A percentile compares a stretch with the other conserved stretches of the same genome.
Evolutionary conservation across 2,329 filamentous ascomycete genomes (phyloP).

Genomic region (Paracamarosporium sp.): DNA sequence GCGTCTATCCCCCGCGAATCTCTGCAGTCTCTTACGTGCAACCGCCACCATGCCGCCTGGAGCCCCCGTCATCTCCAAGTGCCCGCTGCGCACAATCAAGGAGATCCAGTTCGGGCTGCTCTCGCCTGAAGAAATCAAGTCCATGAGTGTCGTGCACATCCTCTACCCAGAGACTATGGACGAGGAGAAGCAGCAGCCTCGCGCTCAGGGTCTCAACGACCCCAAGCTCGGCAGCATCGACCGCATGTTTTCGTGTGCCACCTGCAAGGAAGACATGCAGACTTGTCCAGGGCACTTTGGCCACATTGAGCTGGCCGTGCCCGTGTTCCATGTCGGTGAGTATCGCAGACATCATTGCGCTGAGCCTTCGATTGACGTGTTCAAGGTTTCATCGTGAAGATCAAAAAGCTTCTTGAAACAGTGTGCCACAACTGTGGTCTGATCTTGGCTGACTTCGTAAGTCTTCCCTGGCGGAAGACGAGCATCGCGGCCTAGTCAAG

Average conservation of each 20-base stretch:
- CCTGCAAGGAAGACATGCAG: slow-evolving; percentile 93
- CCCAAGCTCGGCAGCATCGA: slow-evolving; percentile 96
- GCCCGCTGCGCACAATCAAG: slow-evolving; percentile 93
- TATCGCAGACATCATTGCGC: slow-evolving; percentile 9
- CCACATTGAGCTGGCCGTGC: slow-evolving; percentile 96
- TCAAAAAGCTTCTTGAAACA: slow-evolving; percentile 98
- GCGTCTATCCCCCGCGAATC: background rate
- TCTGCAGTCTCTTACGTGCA: background rate
- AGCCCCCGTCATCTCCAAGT: slow-evolving; percentile 74
- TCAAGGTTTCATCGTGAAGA: slow-evolving; percentile 93
- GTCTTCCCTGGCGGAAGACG: slow-evolving; percentile 69
- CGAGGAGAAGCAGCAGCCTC: slow-evolving; percentile 87
- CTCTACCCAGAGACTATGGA: slow-evolving; percentile 99
- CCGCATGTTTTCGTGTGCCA: slow-evolving; percentile 92
- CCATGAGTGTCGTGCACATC: slow-evolving; percentile 95
- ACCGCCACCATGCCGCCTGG: slow-evolving; percentile 74
- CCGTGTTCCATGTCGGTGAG: slow-evolving; percentile 85
- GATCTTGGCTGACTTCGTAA: slow-evolving; percentile 96
- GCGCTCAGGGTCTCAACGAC: slow-evolving; percentile 92
- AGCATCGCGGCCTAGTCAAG: slow-evolving; percentile 55
- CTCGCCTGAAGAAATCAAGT: slow-evolving; percentile 98
- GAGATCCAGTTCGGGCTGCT: slow-evolving; percentile 99
- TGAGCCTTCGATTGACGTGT: slow-evolving; percentile 13
- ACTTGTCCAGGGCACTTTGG: slow-evolving; percentile 98
- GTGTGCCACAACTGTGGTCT: slow-evolving; percentile 99